Conservation (phyloP, 768 basidiomycete species). For the Lepiota venenata region DNA sequence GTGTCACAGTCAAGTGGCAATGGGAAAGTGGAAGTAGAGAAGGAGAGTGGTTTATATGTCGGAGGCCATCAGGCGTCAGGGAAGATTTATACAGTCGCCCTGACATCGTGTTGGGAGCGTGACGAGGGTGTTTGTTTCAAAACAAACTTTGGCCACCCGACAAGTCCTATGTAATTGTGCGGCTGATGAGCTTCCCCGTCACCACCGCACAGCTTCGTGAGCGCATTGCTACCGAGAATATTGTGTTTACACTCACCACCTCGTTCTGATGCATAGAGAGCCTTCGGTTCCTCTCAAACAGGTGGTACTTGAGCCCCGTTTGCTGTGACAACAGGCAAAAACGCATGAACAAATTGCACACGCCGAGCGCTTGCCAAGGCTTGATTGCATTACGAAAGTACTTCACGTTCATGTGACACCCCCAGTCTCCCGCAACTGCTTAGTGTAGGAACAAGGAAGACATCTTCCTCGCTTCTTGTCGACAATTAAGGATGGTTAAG, state of each 20-base stretch:
- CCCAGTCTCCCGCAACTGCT: no score
- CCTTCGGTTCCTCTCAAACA: no score
- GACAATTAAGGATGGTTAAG: no score
- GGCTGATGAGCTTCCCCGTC: background rate
- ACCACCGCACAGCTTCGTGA: background rate
- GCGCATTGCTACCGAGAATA: background rate
- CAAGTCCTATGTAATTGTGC: background rate
- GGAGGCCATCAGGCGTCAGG: background rate
- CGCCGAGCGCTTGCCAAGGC: background rate
- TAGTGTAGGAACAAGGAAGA: no score
- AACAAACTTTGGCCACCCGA: no score
- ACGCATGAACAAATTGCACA: background rate
- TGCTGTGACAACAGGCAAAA: background rate
- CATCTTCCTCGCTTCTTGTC: no score
- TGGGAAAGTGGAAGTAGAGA: background rate
- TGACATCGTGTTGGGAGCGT: slow-evolving; percentile 8
- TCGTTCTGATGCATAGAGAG: no score
- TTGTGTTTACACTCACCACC: no score
- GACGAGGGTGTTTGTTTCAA: background rate
- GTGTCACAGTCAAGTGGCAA: background rate
- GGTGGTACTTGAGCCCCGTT: background rate
- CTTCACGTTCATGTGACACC: no score
- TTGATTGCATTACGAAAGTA: background rate
- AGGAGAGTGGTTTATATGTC: background rate
- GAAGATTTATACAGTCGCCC: background rate